These are phyloP conservation scores for Murraya koenigii DNA, from an alignment of 345 rosid species.

Conservation along the genomic window DNA sequence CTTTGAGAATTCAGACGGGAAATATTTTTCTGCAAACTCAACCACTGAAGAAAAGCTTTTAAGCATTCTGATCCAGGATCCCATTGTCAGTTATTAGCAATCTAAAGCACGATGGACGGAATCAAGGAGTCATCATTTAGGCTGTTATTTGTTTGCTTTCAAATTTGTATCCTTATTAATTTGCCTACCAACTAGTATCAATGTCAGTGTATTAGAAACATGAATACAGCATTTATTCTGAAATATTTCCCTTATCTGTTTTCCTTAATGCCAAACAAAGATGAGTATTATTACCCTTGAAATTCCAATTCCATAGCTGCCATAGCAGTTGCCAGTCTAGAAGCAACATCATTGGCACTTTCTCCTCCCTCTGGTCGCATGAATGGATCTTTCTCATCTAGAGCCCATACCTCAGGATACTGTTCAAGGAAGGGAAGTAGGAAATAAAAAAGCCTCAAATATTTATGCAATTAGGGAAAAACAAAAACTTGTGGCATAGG, in stretches of 20 bases:
- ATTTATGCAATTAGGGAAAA: not conserved
- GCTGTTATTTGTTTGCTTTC: not conserved
- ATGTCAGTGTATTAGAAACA: not conserved
- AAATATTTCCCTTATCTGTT: not conserved
- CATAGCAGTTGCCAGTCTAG: constrained; percentile 65
- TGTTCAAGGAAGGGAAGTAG: constrained; percentile 20
- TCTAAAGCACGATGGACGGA: not conserved
- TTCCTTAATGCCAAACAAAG: constrained; percentile 8
- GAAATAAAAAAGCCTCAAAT: constrained; percentile 4
- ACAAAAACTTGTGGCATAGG: not conserved
- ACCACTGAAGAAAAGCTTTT: not conserved
- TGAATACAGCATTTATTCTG: not conserved
- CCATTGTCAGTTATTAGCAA: not conserved
- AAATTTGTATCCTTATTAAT: not conserved
- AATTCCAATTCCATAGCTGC: constrained; percentile 57
- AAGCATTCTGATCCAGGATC: not conserved
- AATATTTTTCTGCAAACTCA: not conserved
- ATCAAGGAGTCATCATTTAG: not conserved
- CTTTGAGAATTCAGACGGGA: not conserved
- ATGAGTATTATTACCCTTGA: constrained; percentile 49
- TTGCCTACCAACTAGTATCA: not conserved
- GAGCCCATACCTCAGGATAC: constrained; percentile 83
- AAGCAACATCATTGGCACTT: constrained; percentile 77
- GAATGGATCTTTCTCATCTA: constrained; percentile 84
- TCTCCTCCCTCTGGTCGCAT: constrained; percentile 74